Base-by-base conservation (phyloP, 1,284 basidiomycete genomes). In the Sanghuangporus baumii region DNA sequence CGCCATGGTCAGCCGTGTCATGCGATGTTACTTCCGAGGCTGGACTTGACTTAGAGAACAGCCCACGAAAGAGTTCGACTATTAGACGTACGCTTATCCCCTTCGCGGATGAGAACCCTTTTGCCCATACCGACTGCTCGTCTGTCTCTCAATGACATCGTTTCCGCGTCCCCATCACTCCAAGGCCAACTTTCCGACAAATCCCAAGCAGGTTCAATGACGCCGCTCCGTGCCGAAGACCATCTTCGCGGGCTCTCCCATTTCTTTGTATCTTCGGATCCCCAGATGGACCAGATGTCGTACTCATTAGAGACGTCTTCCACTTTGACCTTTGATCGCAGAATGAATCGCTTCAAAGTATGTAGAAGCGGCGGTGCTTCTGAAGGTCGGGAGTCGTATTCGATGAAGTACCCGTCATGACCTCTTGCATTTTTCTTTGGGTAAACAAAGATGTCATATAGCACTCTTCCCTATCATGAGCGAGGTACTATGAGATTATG, bases 371-470 rank as follows among this genome's bases (percentile, higher is more conserved):
- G 74, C 0, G 81, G 80, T 16, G 83, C 82, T 58, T 87, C 82
- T 61, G 80, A 82, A 8, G 75, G 74, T 46, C 79, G 78, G 1
- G 81, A 75, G 73, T 89, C 91, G 69, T 86, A 88, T 74, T 96
- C 96, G 70, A 95, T 75, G 60, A 91, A 75, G 72, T 86, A 93
- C 40, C 80, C 83, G 47, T 74, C 79, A 65, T 80, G 77, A 34
- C 78, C 83, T 52, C 74, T 76, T 66, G 68, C 66, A 34, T 77
- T 78, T 41, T 78, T 77, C 69, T 79, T 78, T 46, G 88, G 87
- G 73, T 94, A 92, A 62, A 96, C 79, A 74, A 98, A 94, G 47
- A 89, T 78, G 73, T 98, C 94, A 70, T 95, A 88, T 40, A 98
- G 78, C 36, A 98, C 87, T 70, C 96, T 85, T 48, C 97, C 97